Percentiles rank a stretch among this genome's conserved stretches.
Evolutionary conservation across 1,139 yeast species (phyloP).

Genomic region (Waltiozyma sp.): DNA sequence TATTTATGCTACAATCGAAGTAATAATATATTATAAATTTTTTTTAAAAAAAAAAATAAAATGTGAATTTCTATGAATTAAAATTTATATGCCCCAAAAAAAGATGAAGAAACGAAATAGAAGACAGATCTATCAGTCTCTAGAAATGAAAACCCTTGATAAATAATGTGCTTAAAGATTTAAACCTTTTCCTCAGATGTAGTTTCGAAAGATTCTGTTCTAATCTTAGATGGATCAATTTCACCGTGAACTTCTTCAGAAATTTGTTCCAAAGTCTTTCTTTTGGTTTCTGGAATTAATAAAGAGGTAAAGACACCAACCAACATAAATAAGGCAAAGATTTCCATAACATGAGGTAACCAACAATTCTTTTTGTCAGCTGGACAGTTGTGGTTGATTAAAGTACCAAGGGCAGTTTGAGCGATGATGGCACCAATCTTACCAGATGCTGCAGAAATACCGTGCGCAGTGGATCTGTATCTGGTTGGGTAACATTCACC

Average conservation of each 20-base stretch:
- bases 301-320: constrained; percentile 55
- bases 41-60: no score
- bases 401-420: constrained; percentile 80
- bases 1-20: no score
- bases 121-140: background rate
- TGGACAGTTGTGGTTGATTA: constrained; percentile 67
- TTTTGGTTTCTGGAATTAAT: constrained; percentile 80
- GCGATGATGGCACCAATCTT: constrained; percentile 96
- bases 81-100: no score
- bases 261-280: constrained; percentile 77
- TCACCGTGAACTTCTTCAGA: constrained; percentile 73
- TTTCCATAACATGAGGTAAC: constrained; percentile 86
- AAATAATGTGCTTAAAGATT: background rate
- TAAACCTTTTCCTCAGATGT: constrained; percentile 14
- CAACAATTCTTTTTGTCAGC: constrained; percentile 47
- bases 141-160: background rate
- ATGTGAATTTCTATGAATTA: no score
- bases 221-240: constrained; percentile 27
- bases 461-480: constrained; percentile 97
- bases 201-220: constrained; percentile 7
- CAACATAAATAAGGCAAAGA: constrained; percentile 85
- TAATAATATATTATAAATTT: no score
- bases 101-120: background rate
- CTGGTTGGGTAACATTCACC: constrained; percentile 97
- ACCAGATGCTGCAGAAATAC: constrained; percentile 93